These are phyloP conservation scores for Aspergillus fischeri DNA, from an alignment of 2,329 filamentous ascomycete species.

Conservation along the genomic window DNA sequence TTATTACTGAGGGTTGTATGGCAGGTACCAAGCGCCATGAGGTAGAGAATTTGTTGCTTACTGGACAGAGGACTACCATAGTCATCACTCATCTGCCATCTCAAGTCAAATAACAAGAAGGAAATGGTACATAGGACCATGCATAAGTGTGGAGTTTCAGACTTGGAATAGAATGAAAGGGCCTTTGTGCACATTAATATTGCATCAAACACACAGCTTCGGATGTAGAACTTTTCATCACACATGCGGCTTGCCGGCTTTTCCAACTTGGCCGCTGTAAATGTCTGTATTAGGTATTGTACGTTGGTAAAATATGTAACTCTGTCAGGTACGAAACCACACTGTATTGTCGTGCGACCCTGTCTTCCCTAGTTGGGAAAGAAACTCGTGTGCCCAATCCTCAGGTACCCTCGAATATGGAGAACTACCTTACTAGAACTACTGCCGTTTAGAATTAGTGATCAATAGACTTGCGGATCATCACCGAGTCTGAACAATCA, in stretches of 20 bases:
- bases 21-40: too few species aligned
- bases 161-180: not conserved
- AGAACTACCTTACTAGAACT: not conserved
- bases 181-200: not conserved
- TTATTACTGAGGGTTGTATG: not conserved
- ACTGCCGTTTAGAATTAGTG: not conserved
- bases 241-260: constrained; percentile 14
- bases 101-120: not conserved
- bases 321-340: not conserved
- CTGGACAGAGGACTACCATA: too few species aligned
- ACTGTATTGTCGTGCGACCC: not conserved
- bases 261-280: not conserved
- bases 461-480: constrained; percentile 11
- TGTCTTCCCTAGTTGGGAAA: constrained; percentile 1
- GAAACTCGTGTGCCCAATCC: constrained; percentile 14
- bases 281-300: not conserved
- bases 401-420: not conserved
- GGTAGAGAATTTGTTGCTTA: too few species aligned
- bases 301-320: not conserved
- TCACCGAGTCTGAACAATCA: constrained; percentile 3
- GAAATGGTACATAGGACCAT: not conserved
- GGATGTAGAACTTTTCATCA: constrained; percentile 15
- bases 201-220: constrained; percentile 3
- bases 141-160: not conserved
- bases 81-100: too few species aligned